A percentile compares a stretch with the other conserved stretches of the same genome.
These are phyloP conservation scores for Melampsora larici-populina DNA, from an alignment of 1,284 basidiomycete species.

Conservation along the genomic window DNA sequence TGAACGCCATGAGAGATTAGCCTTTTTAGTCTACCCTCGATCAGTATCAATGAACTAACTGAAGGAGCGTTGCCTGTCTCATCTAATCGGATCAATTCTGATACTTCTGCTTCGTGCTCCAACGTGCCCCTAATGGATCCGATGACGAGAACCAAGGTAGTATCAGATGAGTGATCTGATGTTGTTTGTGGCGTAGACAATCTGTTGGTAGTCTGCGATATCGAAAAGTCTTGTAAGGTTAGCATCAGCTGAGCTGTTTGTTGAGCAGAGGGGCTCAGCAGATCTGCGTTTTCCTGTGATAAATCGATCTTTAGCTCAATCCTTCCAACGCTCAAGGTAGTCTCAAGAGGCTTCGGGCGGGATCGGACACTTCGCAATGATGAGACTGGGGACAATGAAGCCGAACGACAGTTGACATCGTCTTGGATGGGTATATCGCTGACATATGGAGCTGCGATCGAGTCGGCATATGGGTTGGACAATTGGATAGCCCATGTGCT, in stretches of 20 bases:
- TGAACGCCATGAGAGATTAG: not conserved
- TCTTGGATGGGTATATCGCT: not conserved
- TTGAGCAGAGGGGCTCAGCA: not conserved
- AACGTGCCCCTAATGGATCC: not conserved
- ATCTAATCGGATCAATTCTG: not conserved
- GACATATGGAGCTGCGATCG: not conserved
- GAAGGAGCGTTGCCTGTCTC: not conserved
- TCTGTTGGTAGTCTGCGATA: not conserved
- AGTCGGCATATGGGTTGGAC: not conserved
- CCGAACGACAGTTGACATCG: not conserved
- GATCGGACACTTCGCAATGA: not conserved
- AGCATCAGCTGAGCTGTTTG: not conserved
- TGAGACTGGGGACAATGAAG: conserved; percentile 2
- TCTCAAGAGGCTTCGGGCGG: not conserved
- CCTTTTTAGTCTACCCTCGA: too few relatives aligned
- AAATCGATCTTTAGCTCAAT: not conserved
- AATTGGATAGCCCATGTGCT: conserved; percentile 23
- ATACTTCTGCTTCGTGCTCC: not conserved
- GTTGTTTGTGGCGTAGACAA: not conserved
- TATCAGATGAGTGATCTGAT: not conserved
- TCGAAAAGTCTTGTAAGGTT: not conserved
- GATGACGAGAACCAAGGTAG: not conserved
- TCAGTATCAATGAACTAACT: not conserved
- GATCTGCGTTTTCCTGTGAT: not conserved
- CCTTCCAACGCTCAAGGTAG: not conserved